phyloP scores from a whole-genome alignment of 805 yeast genomes.

The Pichia phayaonensis region DNA sequence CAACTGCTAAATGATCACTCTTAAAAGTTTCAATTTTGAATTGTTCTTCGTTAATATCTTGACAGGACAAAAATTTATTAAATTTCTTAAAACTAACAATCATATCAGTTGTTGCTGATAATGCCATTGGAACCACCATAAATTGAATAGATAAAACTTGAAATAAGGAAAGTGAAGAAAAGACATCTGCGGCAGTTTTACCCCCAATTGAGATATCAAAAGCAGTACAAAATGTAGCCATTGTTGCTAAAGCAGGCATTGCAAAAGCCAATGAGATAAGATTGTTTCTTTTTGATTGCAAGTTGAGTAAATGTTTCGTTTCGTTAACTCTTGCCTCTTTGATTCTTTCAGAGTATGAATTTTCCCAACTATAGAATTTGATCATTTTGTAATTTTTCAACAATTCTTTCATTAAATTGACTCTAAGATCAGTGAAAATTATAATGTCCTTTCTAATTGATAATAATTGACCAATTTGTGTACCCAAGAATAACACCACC shows the following conservation, averaged over 20 bases:
- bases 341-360: conserved; percentile 56
- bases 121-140: conserved; percentile 61
- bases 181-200: conserved; percentile 51
- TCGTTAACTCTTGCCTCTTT: conserved; percentile 52
- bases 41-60: conserved; percentile 32
- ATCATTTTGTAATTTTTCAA: conserved; percentile 71
- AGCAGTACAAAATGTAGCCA: conserved; percentile 43
- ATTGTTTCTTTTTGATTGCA: conserved; percentile 58
- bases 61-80: conserved; percentile 39
- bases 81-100: conserved; percentile 52
- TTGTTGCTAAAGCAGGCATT: conserved; percentile 59
- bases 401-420: conserved; percentile 69
- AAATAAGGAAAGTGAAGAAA: conserved; percentile 63
- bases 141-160: conserved; percentile 54
- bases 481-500: conserved; percentile 39
- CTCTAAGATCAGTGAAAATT: conserved; percentile 66
- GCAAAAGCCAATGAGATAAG: conserved; percentile 52
- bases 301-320: conserved; percentile 45
- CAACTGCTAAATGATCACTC: conserved; percentile 35
- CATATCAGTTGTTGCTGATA: conserved; percentile 61
- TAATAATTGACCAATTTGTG: conserved; percentile 43
- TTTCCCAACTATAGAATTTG: conserved; percentile 88
- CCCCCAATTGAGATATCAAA: conserved; percentile 29
- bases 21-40: conserved; percentile 15
- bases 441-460: conserved; percentile 48